Conservation (phyloP, 129 eudicot genomes). For the Lonicera japonica region DNA sequence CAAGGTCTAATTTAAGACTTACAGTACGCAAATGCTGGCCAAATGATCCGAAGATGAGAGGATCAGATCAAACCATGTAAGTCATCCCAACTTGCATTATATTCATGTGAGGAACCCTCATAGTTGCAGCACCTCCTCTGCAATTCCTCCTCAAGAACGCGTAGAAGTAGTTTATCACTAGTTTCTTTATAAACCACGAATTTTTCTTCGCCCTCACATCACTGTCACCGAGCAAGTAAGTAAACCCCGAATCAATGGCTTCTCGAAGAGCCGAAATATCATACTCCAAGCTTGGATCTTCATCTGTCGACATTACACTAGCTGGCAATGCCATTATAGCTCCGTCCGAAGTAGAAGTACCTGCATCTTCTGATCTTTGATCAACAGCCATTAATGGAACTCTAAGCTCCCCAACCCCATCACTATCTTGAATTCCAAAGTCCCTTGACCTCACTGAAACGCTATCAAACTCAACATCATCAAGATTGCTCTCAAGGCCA, state of each 20-base stretch:
- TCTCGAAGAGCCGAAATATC: conserved; percentile 75
- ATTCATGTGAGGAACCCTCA: conserved; percentile 80
- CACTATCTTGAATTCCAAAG: conserved; percentile 12
- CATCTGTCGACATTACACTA: conserved; percentile 46
- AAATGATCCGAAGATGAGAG: too few relatives aligned
- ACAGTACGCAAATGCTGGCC: too few relatives aligned
- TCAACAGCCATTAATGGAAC: conserved; percentile 58
- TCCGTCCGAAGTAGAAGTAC: conserved; percentile 12
- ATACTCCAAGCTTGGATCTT: conserved; percentile 72
- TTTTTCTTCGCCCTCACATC: conserved; percentile 73
- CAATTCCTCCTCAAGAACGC: conserved; percentile 79
- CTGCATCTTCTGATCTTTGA: conserved; percentile 24
- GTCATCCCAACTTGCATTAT: conserved; percentile 80
- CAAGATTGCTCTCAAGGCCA: conserved; percentile 46
- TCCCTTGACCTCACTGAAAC: conserved; percentile 50
- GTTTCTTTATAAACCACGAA: conserved; percentile 65
- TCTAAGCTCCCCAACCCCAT: conserved; percentile 37
- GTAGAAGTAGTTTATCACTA: conserved; percentile 72
- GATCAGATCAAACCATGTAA: conserved; percentile 81
- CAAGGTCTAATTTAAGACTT: too few relatives aligned
- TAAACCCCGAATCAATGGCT: conserved; percentile 77
- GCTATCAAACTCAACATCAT: conserved; percentile 51
- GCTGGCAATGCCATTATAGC: conserved; percentile 34
- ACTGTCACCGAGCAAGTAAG: conserved; percentile 77
- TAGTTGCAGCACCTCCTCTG: conserved; percentile 78